phyloP scores from a whole-genome alignment of 2,329 filamentous ascomycete species.

The Cladosporium sp. region DNA sequence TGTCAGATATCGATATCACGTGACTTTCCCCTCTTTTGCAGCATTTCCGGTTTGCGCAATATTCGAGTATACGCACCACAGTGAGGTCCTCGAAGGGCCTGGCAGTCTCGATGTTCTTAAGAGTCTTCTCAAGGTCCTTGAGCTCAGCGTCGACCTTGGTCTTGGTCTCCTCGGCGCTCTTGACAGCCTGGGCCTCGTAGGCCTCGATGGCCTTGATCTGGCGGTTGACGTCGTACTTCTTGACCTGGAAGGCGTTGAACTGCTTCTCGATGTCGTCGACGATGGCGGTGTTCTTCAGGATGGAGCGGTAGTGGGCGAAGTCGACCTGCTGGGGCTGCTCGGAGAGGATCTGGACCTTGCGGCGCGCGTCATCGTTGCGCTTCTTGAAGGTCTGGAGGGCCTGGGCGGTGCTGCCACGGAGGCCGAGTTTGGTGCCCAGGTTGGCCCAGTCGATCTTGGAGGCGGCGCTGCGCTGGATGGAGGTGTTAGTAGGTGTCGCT shows the following conservation, averaged over 20 bases:
- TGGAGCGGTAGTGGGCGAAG: constrained; percentile 86
- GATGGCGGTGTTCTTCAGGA: constrained; percentile 94
- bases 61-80: constrained; percentile 68
- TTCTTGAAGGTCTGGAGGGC: constrained; percentile 98
- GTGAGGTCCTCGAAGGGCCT: constrained; percentile 96
- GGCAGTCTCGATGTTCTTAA: constrained; percentile 96
- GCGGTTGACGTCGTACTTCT: constrained; percentile 85
- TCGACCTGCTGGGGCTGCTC: constrained; percentile 86
- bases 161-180: constrained; percentile 97
- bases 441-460: constrained; percentile 99
- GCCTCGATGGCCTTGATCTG: constrained; percentile 98
- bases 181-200: constrained; percentile 94
- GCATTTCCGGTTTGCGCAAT: constrained; percentile 2
- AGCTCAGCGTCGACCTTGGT: constrained; percentile 92
- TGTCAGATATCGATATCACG: constrained; percentile 30
- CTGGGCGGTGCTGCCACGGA: constrained; percentile 89
- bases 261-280: constrained; percentile 97
- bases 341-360: constrained; percentile 80
- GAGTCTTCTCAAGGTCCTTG: constrained; percentile 87
- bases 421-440: constrained; percentile 88
- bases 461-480: constrained; percentile 83
- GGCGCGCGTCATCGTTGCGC: constrained; percentile 97
- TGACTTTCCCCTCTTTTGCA: constrained; percentile 21
- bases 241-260: constrained; percentile 87
- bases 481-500: constrained; percentile 17